Conservation (phyloP, 2,329 filamentous ascomycete species). For the Phyllosticta citrichinensis region DNA sequence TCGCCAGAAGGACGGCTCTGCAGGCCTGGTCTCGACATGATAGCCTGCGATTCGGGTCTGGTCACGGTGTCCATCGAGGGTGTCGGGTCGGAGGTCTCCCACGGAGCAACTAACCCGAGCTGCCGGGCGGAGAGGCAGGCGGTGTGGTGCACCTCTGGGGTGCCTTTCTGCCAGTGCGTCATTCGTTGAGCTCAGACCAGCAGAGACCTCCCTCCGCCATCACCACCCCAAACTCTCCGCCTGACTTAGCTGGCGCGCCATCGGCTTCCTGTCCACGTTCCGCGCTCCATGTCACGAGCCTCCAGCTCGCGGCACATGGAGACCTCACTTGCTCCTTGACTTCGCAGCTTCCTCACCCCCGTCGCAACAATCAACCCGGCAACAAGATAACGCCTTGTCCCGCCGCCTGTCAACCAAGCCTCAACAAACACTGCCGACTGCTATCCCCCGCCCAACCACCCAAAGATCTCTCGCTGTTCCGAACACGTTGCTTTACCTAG, state of each 20-base stretch:
- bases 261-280: background rate
- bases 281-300: background rate
- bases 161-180: background rate
- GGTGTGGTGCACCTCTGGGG: background rate
- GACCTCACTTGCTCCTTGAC: background rate
- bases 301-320: background rate
- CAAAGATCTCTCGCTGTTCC: background rate
- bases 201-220: background rate
- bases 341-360: background rate
- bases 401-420: background rate
- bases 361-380: background rate
- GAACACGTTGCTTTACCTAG: background rate
- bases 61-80: background rate
- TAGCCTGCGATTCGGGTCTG: background rate
- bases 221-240: background rate
- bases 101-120: background rate
- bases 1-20: conserved; percentile 6
- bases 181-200: background rate
- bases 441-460: background rate
- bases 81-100: background rate
- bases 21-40: conserved; percentile 5
- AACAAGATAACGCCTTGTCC: background rate
- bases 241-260: background rate
- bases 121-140: background rate
- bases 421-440: background rate